These are phyloP conservation scores for Ustilago lituana DNA, from an alignment of 1,284 basidiomycete species.

Conservation along the genomic window DNA sequence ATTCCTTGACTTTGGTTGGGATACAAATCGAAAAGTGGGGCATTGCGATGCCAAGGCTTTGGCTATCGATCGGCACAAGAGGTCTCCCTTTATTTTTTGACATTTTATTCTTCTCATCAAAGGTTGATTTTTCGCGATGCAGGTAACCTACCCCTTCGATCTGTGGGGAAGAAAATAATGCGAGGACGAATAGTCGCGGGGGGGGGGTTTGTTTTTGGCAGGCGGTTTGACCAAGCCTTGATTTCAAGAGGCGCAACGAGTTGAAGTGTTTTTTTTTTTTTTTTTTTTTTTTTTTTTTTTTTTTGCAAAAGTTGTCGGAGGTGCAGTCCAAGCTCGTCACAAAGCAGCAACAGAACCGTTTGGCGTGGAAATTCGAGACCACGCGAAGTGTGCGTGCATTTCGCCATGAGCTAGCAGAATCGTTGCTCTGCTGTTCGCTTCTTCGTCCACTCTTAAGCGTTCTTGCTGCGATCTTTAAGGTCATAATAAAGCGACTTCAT, in stretches of 20 bases:
- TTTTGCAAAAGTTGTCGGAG: too few relatives aligned
- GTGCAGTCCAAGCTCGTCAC: neutral
- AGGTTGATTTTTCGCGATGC: too few relatives aligned
- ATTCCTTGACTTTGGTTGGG: neutral
- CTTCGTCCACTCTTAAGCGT: neutral
- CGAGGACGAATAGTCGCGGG: too few relatives aligned
- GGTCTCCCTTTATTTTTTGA: too few relatives aligned
- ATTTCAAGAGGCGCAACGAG: too few relatives aligned
- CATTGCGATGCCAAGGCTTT: neutral
- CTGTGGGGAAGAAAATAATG: conserved; percentile 9
- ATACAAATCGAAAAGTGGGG: neutral
- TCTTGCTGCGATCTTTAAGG: neutral
- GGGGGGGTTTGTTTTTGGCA: too few relatives aligned
- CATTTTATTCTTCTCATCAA: too few relatives aligned
- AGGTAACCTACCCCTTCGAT: too few relatives aligned
- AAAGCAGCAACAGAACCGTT: neutral
- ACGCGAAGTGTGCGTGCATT: conserved; percentile 3
- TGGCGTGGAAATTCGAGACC: conserved; percentile 4
- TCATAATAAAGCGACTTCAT: too few relatives aligned
- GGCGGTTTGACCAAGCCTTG: too few relatives aligned
- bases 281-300: too few relatives aligned
- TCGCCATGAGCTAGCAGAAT: neutral
- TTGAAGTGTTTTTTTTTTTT: too few relatives aligned
- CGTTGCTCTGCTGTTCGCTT: neutral
- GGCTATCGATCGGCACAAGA: conserved; percentile 9